Evolutionary conservation across 2,329 filamentous ascomycete species (phyloP), one percentile per base, ranked within the genome.

Genomic region (Podosphaera fusca): DNA sequence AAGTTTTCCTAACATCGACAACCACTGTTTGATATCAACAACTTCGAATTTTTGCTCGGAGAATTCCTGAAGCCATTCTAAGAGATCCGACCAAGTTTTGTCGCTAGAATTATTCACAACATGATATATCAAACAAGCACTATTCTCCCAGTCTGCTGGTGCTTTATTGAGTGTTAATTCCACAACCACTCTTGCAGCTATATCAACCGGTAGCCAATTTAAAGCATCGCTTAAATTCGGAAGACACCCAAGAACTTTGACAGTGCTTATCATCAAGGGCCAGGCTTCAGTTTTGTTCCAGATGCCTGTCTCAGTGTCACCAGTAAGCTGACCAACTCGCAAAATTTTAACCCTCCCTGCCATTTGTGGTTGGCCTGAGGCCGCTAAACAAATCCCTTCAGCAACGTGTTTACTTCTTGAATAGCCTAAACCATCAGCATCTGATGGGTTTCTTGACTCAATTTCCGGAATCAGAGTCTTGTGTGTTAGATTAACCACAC

Each of bases 341-440:
- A 62, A 36, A 49, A 62, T 50, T 9, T 55, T 60, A 0, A 62
- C 40, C 30, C 46, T 56, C 49, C 58, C 58, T 10, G 53, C 56
- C 38, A 55, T 52, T 14, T 65, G 57, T 51, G 31, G 7, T n/a
- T 14, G 12, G 1, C 30, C 21, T 66, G 64, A 14, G 2, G 72
- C 73, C 4, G 67, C 62, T 0, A 69, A 61, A 60, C 75, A 79
- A 8, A 79, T 72, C 21, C 69, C 69, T 67, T 81, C 78, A 1
- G 76, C 77, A 1, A 79, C 75, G 76, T 77, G 79, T 66, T 78
- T 75, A 0, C 75, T 79, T 34, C 71, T 71, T 1, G 75, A 73
- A 61, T 81, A 81, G 3, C 78, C 78, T 4, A 78, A 67, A 0
- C 69, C 64, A 1, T 72, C 72, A 0, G 75, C 72, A 40, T 72